These are phyloP conservation scores for Cenchrus americanus DNA, from an alignment of 176 grass and related monocot species.

Conservation along the genomic window DNA sequence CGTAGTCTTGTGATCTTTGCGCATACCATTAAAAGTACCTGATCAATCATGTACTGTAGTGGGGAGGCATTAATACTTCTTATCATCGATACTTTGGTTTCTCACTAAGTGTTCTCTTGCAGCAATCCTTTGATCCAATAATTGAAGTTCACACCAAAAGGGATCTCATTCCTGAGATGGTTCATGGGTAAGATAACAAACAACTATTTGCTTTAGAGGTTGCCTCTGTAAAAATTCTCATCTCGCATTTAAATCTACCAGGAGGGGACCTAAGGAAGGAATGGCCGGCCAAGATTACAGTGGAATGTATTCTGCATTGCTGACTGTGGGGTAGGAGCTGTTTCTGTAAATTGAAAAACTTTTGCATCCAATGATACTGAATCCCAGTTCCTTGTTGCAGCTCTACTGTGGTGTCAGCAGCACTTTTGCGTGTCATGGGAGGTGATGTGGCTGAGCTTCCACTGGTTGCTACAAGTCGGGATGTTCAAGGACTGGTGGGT, in stretches of 20 bases:
- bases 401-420: slow-evolving; percentile 80
- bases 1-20: not conserved
- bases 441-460: slow-evolving; percentile 83
- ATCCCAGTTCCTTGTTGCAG: slow-evolving; percentile 42
- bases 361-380: slow-evolving; percentile 8
- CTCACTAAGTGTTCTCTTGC: slow-evolving; percentile 33
- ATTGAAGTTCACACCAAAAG: slow-evolving; percentile 59
- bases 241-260: slow-evolving; percentile 35
- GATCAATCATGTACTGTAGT: not conserved
- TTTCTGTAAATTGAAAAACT: slow-evolving; percentile 23
- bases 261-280: slow-evolving; percentile 63
- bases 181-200: slow-evolving; percentile 69
- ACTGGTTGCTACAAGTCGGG: slow-evolving; percentile 87
- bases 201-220: not conserved
- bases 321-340: slow-evolving; percentile 72
- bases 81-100: slow-evolving; percentile 20
- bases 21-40: not conserved
- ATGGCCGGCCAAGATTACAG: slow-evolving; percentile 88
- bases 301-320: slow-evolving; percentile 86
- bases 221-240: slow-evolving; percentile 23
- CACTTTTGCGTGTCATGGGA: slow-evolving; percentile 87
- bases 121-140: slow-evolving; percentile 98
- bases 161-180: slow-evolving; percentile 93
- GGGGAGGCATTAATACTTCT: not conserved
- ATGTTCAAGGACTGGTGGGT: slow-evolving; percentile 82